Evolutionary conservation across 2,329 filamentous ascomycete genomes (phyloP).

Genomic region (Laburnicola sp.): DNA sequence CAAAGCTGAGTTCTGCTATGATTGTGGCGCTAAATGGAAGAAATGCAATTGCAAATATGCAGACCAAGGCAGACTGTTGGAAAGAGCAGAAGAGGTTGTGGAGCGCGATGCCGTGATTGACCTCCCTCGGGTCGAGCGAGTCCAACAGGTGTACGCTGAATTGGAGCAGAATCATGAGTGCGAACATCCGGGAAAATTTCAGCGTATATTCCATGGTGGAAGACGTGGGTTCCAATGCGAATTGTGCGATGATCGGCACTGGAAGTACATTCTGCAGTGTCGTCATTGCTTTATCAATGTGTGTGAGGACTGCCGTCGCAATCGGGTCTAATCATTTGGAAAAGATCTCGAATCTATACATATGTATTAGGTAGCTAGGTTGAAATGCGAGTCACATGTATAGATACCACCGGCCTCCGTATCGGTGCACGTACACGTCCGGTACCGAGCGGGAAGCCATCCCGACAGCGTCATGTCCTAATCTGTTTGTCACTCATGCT

Average conservation of each 20-base stretch:
- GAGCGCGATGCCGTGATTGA: conserved; percentile 16
- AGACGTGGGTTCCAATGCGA: conserved; percentile 27
- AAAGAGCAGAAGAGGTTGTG: conserved; percentile 32
- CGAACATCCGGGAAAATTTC: conserved; percentile 22
- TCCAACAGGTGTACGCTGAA: conserved; percentile 17
- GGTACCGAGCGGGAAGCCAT: no score
- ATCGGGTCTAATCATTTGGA: conserved; percentile 18
- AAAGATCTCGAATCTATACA: no score
- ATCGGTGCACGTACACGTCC: no score
- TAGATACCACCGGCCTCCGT: no score
- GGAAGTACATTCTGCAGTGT: conserved; percentile 28
- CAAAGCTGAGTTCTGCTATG: conserved; percentile 70
- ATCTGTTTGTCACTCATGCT: no score
- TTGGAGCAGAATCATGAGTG: conserved; percentile 29
- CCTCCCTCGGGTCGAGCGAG: conserved; percentile 15
- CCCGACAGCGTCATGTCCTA: no score
- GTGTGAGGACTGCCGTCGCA: conserved; percentile 27
- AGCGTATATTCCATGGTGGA: conserved; percentile 13
- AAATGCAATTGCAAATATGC: conserved; percentile 16
- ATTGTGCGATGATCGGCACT: conserved; percentile 25
- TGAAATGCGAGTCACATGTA: no score
- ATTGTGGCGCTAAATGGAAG: conserved; percentile 56
- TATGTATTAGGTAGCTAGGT: no score
- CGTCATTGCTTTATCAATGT: conserved; percentile 29
- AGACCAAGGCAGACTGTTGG: conserved; percentile 14